Base-by-base conservation (phyloP, 495 filamentous ascomycete species). In the Neurospora tetrasperma region DNA sequence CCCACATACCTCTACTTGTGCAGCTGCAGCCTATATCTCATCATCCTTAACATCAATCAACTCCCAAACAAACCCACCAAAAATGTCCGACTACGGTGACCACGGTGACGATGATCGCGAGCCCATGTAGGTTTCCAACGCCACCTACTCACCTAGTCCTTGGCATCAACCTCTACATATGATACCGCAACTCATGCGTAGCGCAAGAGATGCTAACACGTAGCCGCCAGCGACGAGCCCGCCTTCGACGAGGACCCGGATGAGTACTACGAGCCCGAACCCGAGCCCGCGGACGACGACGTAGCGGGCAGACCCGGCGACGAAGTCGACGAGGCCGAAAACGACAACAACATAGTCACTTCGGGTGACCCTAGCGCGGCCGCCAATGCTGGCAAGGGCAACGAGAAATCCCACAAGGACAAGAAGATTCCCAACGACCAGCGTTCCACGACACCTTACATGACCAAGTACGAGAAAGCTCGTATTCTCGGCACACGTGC, bases 401-500 rank as follows among this genome's bases (percentile, higher is more conserved):
- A 77, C 62, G 84, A 84, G 39, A 86, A 84, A 78, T 90, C 89
- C 75, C 81, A 89, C 74, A 93, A 93, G 79, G 91, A 93, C 80
- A 98, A 96, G 86, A 94, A 92, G 83, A 92, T 99, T 59, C 88
- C 94, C 41, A 91, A 93, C 75, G 94, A 97, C 71, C 87, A 96
- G 85, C 89, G 96, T 75, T 90, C 88, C 8, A 98, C 96, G 2
- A 99, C 96, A 59, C 96, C 96, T 6, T 99, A 97, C 86, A 96
- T 99, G 94, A 99, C 96, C 76, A 99, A 99, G 84, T 99, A 99
- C 83, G 96, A 99, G 87, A 88, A 90, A 77, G 96, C 96, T 69
- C 89, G 96, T 76, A 92, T 99, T 72, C 85, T 99, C 72, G 96
- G 96, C 68, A 98, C 95, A 69, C 86, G 96, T 73, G 96, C 96